Evolutionary conservation across 192 early-diverging fungal genomes (phyloP).

Genomic region (Lobosporangium transversale): DNA sequence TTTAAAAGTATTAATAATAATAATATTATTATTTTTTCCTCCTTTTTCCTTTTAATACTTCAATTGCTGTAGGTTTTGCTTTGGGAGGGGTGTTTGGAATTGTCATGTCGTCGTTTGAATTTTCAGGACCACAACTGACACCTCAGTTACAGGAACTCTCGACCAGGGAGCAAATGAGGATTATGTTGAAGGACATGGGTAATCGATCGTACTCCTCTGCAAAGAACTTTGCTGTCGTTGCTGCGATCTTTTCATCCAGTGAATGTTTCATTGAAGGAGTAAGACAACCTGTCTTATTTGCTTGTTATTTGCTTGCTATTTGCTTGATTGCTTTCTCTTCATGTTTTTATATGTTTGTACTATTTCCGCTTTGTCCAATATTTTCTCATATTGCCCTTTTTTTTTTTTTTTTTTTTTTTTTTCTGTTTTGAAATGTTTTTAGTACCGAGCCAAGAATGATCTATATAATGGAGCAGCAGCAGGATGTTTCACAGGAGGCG

Average conservation of each 20-base stretch:
- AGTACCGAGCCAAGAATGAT: constrained; percentile 96
- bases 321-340: too few relatives aligned
- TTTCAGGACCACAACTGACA: constrained; percentile 76
- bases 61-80: constrained; percentile 73
- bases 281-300: constrained; percentile 19
- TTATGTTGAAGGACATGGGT: constrained; percentile 91
- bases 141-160: constrained; percentile 70
- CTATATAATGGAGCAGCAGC: constrained; percentile 88
- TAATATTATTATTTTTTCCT: not conserved
- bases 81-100: constrained; percentile 91
- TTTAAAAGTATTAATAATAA: not conserved
- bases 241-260: constrained; percentile 89
- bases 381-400: constrained; percentile 3
- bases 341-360: too few relatives aligned
- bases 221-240: constrained; percentile 94
- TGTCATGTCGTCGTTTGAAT: constrained; percentile 93
- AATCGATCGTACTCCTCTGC: constrained; percentile 80
- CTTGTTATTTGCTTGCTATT: not conserved
- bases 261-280: constrained; percentile 96
- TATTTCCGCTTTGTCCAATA: too few relatives aligned
- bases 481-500: constrained; percentile 93
- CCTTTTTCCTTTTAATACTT: not conserved
- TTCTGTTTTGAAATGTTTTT: constrained; percentile 6
- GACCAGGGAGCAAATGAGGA: constrained; percentile 87
- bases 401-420: not conserved